Evolutionary conservation across 306 rosid genomes (phyloP).

Genomic region (Psophocarpus tetragonolobus): DNA sequence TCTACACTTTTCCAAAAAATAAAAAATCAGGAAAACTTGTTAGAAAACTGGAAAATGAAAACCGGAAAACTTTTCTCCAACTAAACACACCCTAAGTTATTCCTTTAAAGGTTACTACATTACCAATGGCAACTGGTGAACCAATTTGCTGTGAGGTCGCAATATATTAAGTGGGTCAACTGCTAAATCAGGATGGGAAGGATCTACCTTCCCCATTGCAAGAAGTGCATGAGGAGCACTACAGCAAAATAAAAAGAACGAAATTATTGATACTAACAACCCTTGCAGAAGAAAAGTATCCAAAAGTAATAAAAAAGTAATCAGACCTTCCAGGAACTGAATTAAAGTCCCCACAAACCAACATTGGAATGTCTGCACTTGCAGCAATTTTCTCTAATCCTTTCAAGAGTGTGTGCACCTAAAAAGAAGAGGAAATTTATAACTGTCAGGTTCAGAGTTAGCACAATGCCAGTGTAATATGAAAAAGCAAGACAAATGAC

Average conservation of each 20-base stretch:
- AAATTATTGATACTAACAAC: constrained; percentile 21
- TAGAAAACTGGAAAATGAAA: no score
- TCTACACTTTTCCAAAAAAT: no score
- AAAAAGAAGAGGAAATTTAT: constrained; percentile 27
- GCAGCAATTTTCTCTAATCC: constrained; percentile 98
- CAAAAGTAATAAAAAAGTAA: constrained; percentile 7
- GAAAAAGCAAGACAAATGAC: constrained; percentile 21
- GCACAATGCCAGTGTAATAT: not conserved
- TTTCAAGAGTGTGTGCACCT: constrained; percentile 96
- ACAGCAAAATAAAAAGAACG: constrained; percentile 43
- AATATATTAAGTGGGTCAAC: constrained; percentile 91
- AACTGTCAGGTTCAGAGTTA: constrained; percentile 1
- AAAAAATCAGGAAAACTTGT: no score
- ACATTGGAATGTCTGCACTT: constrained; percentile 99
- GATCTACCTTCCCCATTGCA: constrained; percentile 95
- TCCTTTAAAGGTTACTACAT: constrained; percentile 1
- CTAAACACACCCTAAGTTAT: no score
- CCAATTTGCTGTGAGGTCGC: constrained; percentile 87
- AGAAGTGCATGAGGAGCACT: constrained; percentile 99
- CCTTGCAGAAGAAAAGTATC: not conserved
- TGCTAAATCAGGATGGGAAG: constrained; percentile 79
- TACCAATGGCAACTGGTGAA: constrained; percentile 97
- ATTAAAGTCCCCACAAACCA: constrained; percentile 98
- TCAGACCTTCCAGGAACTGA: constrained; percentile 97
- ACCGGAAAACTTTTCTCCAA: no score